A percentile compares a stretch with the other conserved stretches of the same genome.
Conservation (phyloP, 139 green algal species). For the Chlorella sp. region DNA sequence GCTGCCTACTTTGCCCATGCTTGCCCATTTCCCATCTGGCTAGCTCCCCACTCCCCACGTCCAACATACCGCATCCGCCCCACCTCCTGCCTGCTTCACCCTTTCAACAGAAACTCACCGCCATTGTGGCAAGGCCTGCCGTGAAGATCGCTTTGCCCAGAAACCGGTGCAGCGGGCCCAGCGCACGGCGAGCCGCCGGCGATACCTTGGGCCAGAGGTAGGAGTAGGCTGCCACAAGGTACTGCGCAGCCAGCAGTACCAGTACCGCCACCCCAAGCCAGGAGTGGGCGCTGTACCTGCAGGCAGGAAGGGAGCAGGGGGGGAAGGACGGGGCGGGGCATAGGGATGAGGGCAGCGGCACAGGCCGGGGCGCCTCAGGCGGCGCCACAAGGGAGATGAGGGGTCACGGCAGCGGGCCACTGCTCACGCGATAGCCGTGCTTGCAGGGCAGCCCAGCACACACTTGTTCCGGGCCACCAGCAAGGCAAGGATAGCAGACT, state of each 20-base stretch:
- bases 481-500: no score
- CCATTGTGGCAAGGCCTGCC: constrained; percentile 52
- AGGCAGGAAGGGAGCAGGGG: neutral
- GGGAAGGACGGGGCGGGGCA: neutral
- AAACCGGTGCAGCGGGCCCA: constrained; percentile 53
- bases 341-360: neutral
- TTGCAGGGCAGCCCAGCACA: no score
- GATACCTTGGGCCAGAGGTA: constrained; percentile 54
- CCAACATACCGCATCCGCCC: neutral
- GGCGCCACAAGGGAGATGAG: neutral
- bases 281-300: constrained; percentile 57
- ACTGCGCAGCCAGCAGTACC: constrained; percentile 42
- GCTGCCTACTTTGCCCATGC: no score
- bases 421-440: no score
- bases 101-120: neutral
- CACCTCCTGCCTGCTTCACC: neutral
- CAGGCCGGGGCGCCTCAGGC: neutral
- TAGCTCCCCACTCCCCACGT: no score
- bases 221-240: constrained; percentile 18
- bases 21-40: no score
- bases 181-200: neutral
- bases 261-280: constrained; percentile 48
- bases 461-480: no score
- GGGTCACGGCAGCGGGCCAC: neutral
- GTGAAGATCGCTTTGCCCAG: constrained; percentile 43